Evolutionary conservation across 805 yeast species (phyloP), one percentile per base, ranked within the genome.

Genomic region (Candida peoriensis): DNA sequence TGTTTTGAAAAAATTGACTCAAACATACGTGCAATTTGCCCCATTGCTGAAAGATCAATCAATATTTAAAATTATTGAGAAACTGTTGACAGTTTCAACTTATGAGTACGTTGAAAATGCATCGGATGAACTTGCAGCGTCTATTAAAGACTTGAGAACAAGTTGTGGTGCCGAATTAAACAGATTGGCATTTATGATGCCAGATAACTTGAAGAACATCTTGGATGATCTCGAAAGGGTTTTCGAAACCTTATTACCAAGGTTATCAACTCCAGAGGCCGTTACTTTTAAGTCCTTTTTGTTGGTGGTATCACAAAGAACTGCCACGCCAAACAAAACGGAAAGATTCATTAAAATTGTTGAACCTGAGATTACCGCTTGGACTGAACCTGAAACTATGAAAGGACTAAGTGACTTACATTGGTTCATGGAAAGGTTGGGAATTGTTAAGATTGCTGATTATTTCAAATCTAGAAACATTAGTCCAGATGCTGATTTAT

Each of bases 341-440:
- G 93, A 80, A 44, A 66, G 88, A 40, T 94, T 93, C 58, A 72
- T 86, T 15, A 72, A 77, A 29, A 83, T 94, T 38, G 98, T 94
- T 2, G 98, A 93, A 55, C 95, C 96, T 0, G 97, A 93, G 45
- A 65, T 94, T 32, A 63, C 72, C 10, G 89, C 96, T 0, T 93
- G 99, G 99, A 80, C 90, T 1, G 88, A 89, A 30, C 90, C 88
- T 15, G 79, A 76, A 9, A 90, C 97, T 0, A 88, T 86, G 43
- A 87, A 87, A 52, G 97, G 97, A 0, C 64, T 93, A 20, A 66
- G 80, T 52, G 95, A 90, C 53, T 68, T 94, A 29, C 96, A 87
- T 41, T 93, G 97, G 97, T 93, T 93, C 49, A 90, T 93, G 97
- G 97, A 89, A 60, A 73, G 97, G 49, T 72, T 94, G 33, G 98